phyloP scores from a whole-genome alignment of 495 filamentous ascomycete species.

The Neurospora sp. region DNA sequence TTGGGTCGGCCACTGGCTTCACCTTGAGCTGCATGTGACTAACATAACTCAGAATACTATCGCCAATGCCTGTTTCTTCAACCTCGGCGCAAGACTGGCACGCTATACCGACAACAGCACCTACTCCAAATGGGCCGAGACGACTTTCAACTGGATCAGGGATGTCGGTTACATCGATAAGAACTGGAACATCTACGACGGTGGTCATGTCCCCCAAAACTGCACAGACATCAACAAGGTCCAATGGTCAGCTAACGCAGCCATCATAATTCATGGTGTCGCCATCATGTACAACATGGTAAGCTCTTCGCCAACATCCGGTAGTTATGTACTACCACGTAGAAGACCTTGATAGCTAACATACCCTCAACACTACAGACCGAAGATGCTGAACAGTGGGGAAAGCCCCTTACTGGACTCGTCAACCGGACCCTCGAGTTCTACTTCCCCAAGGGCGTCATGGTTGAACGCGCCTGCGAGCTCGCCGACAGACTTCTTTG shows the following conservation, averaged over 20 bases:
- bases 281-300: conserved; percentile 63
- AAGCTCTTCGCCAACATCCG: conserved; percentile 8
- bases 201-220: conserved; percentile 37
- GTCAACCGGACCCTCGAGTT: conserved; percentile 39
- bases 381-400: conserved; percentile 42
- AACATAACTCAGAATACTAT: conserved; percentile 43
- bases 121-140: conserved; percentile 60
- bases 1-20: not conserved
- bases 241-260: conserved; percentile 66
- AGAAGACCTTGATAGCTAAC: not conserved
- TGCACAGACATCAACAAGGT: conserved; percentile 40
- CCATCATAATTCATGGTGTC: conserved; percentile 53
- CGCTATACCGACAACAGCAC: conserved; percentile 61
- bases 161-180: conserved; percentile 39
- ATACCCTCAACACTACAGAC: conserved; percentile 24
- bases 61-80: conserved; percentile 59
- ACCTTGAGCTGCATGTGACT: not conserved
- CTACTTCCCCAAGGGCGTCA: conserved; percentile 44
- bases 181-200: conserved; percentile 50
- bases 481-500: conserved; percentile 34
- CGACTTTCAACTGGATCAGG: conserved; percentile 57
- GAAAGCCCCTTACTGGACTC: conserved; percentile 39
- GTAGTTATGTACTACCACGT: not conserved
- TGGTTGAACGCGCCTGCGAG: conserved; percentile 65
- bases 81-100: conserved; percentile 60